A percentile compares a stretch with the other conserved stretches of the same genome.
phyloP scores from a whole-genome alignment of 2,329 filamentous ascomycete species.

The Catunica adiposa region DNA sequence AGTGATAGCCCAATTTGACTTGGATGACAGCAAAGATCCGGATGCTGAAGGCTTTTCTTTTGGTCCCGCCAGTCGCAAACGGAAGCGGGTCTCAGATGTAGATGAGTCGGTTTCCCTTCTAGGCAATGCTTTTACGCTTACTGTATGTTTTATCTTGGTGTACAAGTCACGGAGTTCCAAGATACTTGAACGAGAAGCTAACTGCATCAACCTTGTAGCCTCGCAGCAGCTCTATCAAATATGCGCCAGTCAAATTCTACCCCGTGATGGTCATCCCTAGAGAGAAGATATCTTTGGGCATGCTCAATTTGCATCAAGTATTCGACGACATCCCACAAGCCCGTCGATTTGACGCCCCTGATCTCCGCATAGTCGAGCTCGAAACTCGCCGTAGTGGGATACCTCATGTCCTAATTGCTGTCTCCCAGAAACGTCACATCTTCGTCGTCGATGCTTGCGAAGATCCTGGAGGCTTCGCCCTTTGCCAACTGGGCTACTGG shows the following conservation, averaged over 20 bases:
- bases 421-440: constrained; percentile 5
- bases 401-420: constrained; percentile 37
- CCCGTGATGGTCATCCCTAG: constrained; percentile 47
- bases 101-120: constrained; percentile 7
- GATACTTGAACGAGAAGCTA: constrained; percentile 7
- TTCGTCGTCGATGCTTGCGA: constrained; percentile 12
- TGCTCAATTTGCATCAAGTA: constrained; percentile 38
- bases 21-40: constrained; percentile 5
- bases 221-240: constrained; percentile 35
- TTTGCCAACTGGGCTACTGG: constrained; percentile 54
- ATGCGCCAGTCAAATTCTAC: constrained; percentile 38
- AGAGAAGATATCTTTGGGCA: constrained; percentile 42
- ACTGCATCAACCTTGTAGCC: constrained; percentile 25
- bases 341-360: constrained; percentile 42
- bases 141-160: constrained; percentile 1
- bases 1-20: constrained; percentile 2
- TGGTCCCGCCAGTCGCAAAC: constrained; percentile 3
- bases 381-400: constrained; percentile 40
- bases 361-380: constrained; percentile 46
- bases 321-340: constrained; percentile 31
- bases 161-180: background rate
- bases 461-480: constrained; percentile 40
- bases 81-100: constrained; percentile 11
- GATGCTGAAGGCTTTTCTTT: background rate
- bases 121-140: constrained; percentile 9